Evolutionary conservation across 139 green algal species (phyloP).

Genomic region (Micromonas commoda): DNA sequence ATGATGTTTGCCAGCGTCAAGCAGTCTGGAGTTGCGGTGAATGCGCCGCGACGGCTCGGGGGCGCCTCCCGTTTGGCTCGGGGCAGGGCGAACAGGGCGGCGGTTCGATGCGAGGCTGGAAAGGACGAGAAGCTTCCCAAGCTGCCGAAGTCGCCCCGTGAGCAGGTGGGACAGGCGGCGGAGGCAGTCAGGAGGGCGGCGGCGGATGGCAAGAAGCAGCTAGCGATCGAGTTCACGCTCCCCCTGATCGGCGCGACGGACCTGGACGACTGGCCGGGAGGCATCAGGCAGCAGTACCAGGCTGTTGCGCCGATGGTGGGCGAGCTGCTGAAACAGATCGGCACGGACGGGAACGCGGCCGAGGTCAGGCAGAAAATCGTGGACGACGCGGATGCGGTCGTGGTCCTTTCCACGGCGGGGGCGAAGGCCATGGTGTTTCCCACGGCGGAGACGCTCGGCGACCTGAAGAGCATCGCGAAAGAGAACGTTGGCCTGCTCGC

Average conservation of each 20-base stretch:
- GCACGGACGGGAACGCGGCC: not conserved
- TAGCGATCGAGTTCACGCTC: conserved; percentile 2
- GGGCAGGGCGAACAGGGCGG: not conserved
- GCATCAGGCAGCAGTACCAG: not conserved
- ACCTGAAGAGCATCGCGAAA: conserved; percentile 5
- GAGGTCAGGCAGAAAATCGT: not conserved
- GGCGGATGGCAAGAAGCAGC: not conserved
- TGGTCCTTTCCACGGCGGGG: not conserved
- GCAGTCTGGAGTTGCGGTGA: too few relatives aligned
- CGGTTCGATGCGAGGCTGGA: not conserved
- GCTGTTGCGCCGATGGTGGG: conserved; percentile 15
- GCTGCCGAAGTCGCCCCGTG: not conserved
- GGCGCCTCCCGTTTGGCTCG: too few relatives aligned
- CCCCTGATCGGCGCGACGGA: conserved; percentile 29
- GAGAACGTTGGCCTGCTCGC: not conserved
- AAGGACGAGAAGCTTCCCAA: not conserved
- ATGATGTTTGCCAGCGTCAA: too few relatives aligned
- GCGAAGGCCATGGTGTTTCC: not conserved
- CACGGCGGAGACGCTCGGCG: conserved; percentile 2
- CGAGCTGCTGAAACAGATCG: conserved; percentile 4
- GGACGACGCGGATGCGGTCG: conserved; percentile 12
- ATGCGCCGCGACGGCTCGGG: too few relatives aligned
- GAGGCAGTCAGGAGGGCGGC: not conserved
- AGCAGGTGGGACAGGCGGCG: conserved; percentile 4
- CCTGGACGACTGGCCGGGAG: conserved; percentile 27